phyloP scores from a whole-genome alignment of 768 basidiomycete genomes.

The Agaricus sinodeliciosus region DNA sequence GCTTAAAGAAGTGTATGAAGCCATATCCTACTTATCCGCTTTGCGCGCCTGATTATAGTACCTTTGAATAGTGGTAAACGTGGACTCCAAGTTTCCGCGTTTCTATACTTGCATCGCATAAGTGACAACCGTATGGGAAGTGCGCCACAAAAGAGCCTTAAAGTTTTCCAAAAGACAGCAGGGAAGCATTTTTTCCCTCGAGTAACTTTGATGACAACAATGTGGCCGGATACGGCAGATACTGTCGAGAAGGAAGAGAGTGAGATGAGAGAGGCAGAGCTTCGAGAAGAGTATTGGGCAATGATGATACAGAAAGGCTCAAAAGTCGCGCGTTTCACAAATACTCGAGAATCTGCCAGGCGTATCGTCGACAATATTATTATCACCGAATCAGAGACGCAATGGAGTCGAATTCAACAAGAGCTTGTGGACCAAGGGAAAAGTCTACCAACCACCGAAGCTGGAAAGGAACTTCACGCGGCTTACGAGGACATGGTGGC shows the following conservation, averaged over 20 bases:
- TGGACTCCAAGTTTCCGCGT: slow-evolving; percentile 7
- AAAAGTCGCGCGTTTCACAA: neutral
- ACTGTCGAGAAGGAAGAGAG: neutral
- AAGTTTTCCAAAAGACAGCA: slow-evolving; percentile 6
- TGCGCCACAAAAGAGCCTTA: slow-evolving; percentile 5
- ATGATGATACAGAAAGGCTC: neutral
- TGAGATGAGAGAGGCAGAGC: neutral
- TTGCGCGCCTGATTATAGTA: neutral
- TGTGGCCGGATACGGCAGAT: slow-evolving; percentile 2
- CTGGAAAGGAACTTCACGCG: slow-evolving; percentile 1
- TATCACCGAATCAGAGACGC: neutral
- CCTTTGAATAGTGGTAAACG: neutral
- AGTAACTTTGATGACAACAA: slow-evolving; percentile 10
- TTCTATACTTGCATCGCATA: slow-evolving; percentile 12
- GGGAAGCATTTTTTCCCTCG: slow-evolving; percentile 4
- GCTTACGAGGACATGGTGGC: neutral
- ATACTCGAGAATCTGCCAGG: slow-evolving; percentile 1
- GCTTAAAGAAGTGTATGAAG: slow-evolving; percentile 10
- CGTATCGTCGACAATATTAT: neutral
- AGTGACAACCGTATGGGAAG: slow-evolving; percentile 9
- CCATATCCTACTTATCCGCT: neutral
- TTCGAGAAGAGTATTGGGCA: slow-evolving; percentile 10
- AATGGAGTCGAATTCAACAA: slow-evolving; percentile 2
- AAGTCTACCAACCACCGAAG: neutral
- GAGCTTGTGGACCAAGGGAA: slow-evolving; percentile 7